Base-by-base conservation (phyloP, 768 basidiomycete species). In the Rhizopogon sp. region DNA sequence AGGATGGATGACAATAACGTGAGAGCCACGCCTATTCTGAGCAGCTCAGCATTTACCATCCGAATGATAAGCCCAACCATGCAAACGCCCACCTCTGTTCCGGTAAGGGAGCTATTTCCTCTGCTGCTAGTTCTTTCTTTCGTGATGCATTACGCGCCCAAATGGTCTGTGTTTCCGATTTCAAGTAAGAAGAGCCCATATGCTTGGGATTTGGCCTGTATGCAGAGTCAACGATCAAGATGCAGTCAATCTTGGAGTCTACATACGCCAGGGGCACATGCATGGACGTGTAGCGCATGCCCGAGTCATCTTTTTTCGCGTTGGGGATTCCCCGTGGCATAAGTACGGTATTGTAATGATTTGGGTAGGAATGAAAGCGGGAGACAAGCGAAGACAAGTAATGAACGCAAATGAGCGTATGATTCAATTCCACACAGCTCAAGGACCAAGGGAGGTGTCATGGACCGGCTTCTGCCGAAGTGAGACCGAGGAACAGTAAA, bases 301-400 rank as follows among this genome's bases (percentile, higher is more conserved):
- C 88, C 54, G 83, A 85, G 61, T 93, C 90, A 74, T 92, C 89
- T 60, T 82, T 80, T 70, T 84, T 88, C 29, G 80, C 83, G 63
- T 89, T 90, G 31, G 90, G 89, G 45, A 91, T 81, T 56, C 90
- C 90, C 69, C 90, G 80, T 56, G 90, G 90, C 90, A 91, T 91
- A 33, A 37, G 35, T 37, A 25, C 16, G 20, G 33, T 49, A 5
- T 22, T 49, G 35, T 37, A 25, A 25, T 25, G 25, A 2, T 47
- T 47, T 47, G 33, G 20, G 8, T 20, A 25, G 47, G 35, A 13
- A 13, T 37, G 35, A 37, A 37, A 37, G 47, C 14, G 33, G 8
- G 37, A 37, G 4, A 6, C 13, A 11, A 47, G 31, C 7, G 17
- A 46, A 35, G 33, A 35, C 20, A 35, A 9, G 8, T 47, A 10